These are phyloP conservation scores for Neurospora terricola DNA, from an alignment of 495 filamentous ascomycete genomes.

Conservation along the genomic window DNA sequence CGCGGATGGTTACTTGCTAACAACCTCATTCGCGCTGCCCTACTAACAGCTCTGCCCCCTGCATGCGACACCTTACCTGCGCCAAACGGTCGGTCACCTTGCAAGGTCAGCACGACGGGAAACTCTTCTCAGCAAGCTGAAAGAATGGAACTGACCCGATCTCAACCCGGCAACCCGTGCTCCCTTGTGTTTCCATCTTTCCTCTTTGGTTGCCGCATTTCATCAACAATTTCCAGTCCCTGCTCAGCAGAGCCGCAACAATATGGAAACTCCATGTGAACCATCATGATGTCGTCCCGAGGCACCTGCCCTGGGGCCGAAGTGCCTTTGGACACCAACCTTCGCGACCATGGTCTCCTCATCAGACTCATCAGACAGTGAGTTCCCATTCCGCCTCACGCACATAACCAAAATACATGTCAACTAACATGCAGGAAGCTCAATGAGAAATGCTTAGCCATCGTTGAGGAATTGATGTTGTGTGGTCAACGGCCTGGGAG, in stretches of 20 bases:
- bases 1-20: no score
- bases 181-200: not conserved
- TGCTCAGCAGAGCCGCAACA: not conserved
- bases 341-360: not conserved
- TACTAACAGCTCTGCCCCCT: no score
- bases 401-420: not conserved
- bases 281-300: not conserved
- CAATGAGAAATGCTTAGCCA: not conserved
- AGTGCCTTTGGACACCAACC: no score
- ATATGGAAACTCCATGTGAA: not conserved
- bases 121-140: not conserved
- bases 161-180: not conserved
- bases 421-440: accelerated
- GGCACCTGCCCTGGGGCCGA: not conserved
- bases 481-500: not conserved
- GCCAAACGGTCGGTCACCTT: not conserved
- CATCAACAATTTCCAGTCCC: not conserved
- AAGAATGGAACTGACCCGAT: not conserved
- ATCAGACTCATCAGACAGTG: not conserved
- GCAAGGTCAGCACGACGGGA: not conserved
- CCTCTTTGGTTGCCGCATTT: not conserved
- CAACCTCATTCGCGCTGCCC: no score
- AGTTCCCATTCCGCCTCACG: not conserved
- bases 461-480: not conserved
- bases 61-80: not conserved